Percentiles rank a stretch among this genome's conserved stretches.
Conservation (phyloP, 83 land plant species). For the Picea abies region DNA sequence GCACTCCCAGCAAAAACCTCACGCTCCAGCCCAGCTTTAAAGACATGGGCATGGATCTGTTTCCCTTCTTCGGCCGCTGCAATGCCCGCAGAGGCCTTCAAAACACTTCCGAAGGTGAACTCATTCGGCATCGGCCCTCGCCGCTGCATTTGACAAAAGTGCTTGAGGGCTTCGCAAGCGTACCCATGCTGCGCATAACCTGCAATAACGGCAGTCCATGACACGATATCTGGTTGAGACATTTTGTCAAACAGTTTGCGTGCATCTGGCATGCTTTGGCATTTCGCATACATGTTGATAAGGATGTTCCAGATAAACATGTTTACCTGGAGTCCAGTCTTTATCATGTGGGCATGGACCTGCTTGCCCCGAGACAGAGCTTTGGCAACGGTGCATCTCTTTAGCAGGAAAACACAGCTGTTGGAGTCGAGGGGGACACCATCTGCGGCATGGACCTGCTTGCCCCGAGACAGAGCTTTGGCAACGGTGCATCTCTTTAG, state of each 20-base stretch:
- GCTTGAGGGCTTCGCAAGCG: not conserved
- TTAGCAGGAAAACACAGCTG: no score
- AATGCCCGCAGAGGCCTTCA: not conserved
- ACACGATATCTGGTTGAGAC: constrained; percentile 37
- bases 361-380: constrained; percentile 18
- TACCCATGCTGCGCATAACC: constrained; percentile 14
- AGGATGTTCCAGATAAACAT: constrained; percentile 55
- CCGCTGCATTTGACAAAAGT: not conserved
- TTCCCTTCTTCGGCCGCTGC: not conserved
- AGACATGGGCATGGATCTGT: constrained; percentile 5
- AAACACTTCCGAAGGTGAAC: not conserved
- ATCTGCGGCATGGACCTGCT: constrained; percentile 28
- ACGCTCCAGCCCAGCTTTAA: not conserved
- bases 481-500: no score
- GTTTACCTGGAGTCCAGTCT: constrained; percentile 42
- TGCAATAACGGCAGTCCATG: constrained; percentile 73
- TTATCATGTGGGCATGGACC: constrained; percentile 35
- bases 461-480: constrained; percentile 18
- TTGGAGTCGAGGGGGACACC: no score
- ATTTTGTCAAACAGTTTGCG: constrained; percentile 52
- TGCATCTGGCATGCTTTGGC: constrained; percentile 38
- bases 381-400: no score
- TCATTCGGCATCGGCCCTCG: not conserved
- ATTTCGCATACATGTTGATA: constrained; percentile 57
- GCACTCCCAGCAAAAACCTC: not conserved